Base-by-base conservation (phyloP, 129 eudicot species). In the Arctium lappa region DNA sequence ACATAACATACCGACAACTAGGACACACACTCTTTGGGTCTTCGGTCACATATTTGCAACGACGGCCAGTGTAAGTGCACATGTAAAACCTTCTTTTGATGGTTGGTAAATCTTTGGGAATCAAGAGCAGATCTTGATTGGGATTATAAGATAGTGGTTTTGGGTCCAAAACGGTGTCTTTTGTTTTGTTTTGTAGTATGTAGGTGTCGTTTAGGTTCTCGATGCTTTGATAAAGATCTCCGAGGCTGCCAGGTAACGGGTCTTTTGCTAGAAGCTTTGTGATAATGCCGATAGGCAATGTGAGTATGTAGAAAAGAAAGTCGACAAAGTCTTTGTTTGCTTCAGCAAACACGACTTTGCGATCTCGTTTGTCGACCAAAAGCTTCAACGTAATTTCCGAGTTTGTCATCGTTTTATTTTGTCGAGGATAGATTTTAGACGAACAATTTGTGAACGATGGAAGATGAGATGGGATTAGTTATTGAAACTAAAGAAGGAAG, bases 271-370 rank as follows among this genome's bases (percentile, higher is more conserved):
- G 63, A 29, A 87, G 82, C 82, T 77, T 87, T 13, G 78, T 78
- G 78, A 86, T 74, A 5, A 82, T 78, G 11, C 85, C 85, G 5
- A 79, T 32, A 8, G 87, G 89, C 81, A 86, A 30, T 44, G 89
- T 73, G 56, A 86, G 86, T 12, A 78, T 82, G 72, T 82, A 78
- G 72, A 86, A 86, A 2, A 86, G 89, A 44, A 86, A 86, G 56
- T 86, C 89, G 13, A 86, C 69, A 31, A 82, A 82, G 78, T 86
- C 89, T 86, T 86, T 86, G 84, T 80, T 60, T 44, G 80, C 89
- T 79, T 86, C 86, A 2, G 89, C 89, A 66, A 86, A 86, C 77
- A 86, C 62, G 36, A 86, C 46, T 66, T 79, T 82, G 44, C 65
- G 84, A 27, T 65, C 80, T 75, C 69, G 46, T 44, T 73, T 82